A percentile compares a stretch with the other conserved stretches of the same genome.
phyloP scores from a whole-genome alignment of 2,329 filamentous ascomycete genomes.

The Penicillium sp. region DNA sequence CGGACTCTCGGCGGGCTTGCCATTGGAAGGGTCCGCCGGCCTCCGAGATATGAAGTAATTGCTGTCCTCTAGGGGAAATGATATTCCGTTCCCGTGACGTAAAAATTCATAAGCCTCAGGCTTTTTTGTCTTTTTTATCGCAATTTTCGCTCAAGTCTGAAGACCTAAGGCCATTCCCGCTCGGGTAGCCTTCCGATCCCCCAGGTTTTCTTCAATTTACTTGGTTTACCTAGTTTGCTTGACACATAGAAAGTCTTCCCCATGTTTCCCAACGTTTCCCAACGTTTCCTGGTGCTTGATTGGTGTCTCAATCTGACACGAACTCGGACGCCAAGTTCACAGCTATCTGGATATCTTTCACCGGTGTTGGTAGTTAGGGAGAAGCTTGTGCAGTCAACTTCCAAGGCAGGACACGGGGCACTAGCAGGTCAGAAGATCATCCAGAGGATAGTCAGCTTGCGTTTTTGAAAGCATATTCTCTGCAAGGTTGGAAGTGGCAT shows the following conservation, averaged over 20 bases:
- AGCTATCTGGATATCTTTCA: not conserved
- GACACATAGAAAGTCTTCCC: not conserved
- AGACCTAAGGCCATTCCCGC: not conserved
- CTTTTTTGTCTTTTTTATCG: too few relatives aligned
- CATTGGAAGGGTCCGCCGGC: conserved; percentile 26
- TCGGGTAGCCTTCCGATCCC: not conserved
- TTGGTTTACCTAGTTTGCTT: not conserved
- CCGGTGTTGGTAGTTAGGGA: not conserved
- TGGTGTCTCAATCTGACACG: not conserved
- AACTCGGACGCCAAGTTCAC: not conserved
- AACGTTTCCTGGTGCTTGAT: not conserved
- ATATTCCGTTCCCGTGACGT: conserved; percentile 14
- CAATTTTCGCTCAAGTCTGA: too few relatives aligned
- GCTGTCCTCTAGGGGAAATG: conserved; percentile 8
- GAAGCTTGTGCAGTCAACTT: not conserved
- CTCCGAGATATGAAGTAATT: conserved; percentile 19
- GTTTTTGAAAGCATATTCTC: not conserved
- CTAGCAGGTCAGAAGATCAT: conserved; percentile 2
- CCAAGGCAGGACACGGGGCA: not conserved
- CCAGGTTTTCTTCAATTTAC: not conserved
- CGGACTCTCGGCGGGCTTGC: conserved; percentile 16
- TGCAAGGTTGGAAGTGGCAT: not conserved
- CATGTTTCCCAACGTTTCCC: not conserved
- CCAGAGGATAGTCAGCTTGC: not conserved
- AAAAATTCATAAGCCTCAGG: not conserved